Evolutionary conservation across 1,284 basidiomycete genomes (phyloP), one percentile per base, ranked within the genome.

Genomic region (Rhizoctonia solani): DNA sequence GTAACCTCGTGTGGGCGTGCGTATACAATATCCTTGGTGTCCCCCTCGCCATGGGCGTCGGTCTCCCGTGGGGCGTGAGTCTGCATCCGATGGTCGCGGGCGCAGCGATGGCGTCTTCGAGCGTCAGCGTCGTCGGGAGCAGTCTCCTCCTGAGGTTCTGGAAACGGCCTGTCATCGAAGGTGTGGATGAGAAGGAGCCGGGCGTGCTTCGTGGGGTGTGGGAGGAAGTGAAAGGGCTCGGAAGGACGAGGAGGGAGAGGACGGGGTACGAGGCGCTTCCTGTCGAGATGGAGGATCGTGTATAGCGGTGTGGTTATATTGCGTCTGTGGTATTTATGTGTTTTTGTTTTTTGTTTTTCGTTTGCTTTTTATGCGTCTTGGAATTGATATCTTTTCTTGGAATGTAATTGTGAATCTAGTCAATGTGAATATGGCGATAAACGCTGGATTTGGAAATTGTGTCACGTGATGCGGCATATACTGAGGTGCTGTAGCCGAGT

Each of bases 71-170:
- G 79, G 94, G 94, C 5, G 74, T 95, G 39, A 93, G 95, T 77
- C 85, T 99, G 75, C 97, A 96, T 74, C 97, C 97, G 1, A 99
- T 99, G 96, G 88, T 95, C 81, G 95, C 97, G 0, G 96, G 93
- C 9, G 92, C 89, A 0, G 95, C 96, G 23, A 99, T 99, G 97
- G 96, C 97, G 19, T 95, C 93, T 77, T 95, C 92, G 54, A 94
- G 91, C 72, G 96, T 99, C 49, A 95, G 93, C 72, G 97, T 99
- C 56, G 96, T 99, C 8, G 86, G 85, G 19, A 95, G 92, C 71
- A 95, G 92, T 67, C 79, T 99, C 74, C 87, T 90, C 54, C 81
- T 99, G 71, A 90, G 85, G 75, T 89, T 90, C 87, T 95, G 93
- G 93, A 82, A 79, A 68, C 81, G 93, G 54, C 93, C 93, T 0